phyloP scores from a whole-genome alignment of 805 yeast genomes.

The Jamesozyma piceae region DNA sequence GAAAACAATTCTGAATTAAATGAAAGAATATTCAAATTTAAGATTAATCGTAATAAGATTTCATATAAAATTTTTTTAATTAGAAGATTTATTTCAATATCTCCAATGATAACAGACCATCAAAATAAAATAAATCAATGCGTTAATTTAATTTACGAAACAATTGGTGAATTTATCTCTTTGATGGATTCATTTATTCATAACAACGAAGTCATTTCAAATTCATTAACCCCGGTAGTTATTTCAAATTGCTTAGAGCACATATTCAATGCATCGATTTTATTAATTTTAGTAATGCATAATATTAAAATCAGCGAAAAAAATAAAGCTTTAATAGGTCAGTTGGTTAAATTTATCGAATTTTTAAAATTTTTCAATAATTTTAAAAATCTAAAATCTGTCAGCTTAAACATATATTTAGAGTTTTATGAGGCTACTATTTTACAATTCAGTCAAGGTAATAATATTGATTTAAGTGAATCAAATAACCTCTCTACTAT shows the following conservation, averaged over 20 bases:
- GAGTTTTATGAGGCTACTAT: constrained; percentile 1
- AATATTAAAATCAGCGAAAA: neutral
- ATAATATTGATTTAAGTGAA: neutral
- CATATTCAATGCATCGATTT: constrained; percentile 2
- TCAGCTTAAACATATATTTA: neutral
- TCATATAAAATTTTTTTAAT: constrained; percentile 4
- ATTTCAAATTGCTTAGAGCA: constrained; percentile 2
- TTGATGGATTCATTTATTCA: constrained; percentile 6
- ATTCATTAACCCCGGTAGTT: constrained; percentile 6
- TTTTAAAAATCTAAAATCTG: constrained; percentile 3
- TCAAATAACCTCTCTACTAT: neutral
- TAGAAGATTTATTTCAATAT: constrained; percentile 1
- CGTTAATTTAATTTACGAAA: constrained; percentile 1
- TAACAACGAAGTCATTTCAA: constrained; percentile 5
- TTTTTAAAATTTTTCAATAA: constrained; percentile 3
- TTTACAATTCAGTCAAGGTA: neutral
- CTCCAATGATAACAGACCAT: neutral
- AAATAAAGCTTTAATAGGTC: neutral
- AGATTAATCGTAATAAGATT: constrained; percentile 1
- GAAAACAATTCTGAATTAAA: neutral
- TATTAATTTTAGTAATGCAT: neutral
- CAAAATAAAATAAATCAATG: constrained; percentile 1
- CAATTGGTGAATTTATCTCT: constrained; percentile 1
- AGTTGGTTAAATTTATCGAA: constrained; percentile 1
- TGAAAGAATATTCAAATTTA: constrained; percentile 3